phyloP scores from a whole-genome alignment of 192 early-diverging fungal species.

The Backusella circina region DNA sequence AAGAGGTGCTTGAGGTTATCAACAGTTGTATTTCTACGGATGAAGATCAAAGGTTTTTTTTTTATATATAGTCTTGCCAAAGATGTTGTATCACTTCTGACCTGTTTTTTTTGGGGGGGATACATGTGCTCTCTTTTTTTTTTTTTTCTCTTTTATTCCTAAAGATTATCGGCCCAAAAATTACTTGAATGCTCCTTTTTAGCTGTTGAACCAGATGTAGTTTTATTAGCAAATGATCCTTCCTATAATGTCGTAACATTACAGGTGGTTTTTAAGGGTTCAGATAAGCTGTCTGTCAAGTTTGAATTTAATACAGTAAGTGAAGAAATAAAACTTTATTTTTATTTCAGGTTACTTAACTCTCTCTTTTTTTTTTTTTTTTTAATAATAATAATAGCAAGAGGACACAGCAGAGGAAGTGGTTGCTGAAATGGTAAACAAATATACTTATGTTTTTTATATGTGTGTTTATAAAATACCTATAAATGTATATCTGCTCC shows the following conservation, averaged over 20 bases:
- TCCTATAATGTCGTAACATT: slow-evolving; percentile 59
- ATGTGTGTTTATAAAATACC: too few species aligned
- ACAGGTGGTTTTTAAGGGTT: slow-evolving; percentile 75
- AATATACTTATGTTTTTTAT: background rate
- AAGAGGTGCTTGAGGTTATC: slow-evolving; percentile 62
- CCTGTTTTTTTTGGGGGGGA: background rate
- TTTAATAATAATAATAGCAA: slow-evolving; percentile 28
- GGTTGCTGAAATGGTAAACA: slow-evolving; percentile 69
- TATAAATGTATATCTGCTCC: too few species aligned
- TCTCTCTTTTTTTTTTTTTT: too few species aligned
- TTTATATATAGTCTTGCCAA: background rate
- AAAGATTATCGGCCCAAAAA: slow-evolving; percentile 62
- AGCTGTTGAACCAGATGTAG: slow-evolving; percentile 71
- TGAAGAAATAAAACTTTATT: background rate
- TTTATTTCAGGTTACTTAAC: background rate
- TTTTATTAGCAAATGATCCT: slow-evolving; percentile 52
- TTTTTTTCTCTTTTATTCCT: background rate
- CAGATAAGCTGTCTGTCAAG: slow-evolving; percentile 72
- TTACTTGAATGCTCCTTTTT: slow-evolving; percentile 70
- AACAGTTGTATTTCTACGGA: slow-evolving; percentile 54
- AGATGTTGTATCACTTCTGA: background rate
- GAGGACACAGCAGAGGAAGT: slow-evolving; percentile 76
- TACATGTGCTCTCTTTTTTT: background rate
- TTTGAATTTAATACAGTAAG: slow-evolving; percentile 67
- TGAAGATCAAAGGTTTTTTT: slow-evolving; percentile 55